Percentiles rank a stretch among this genome's conserved stretches.
phyloP scores from a whole-genome alignment of 2,329 filamentous ascomycete species.

The Ascochyta pisi region DNA sequence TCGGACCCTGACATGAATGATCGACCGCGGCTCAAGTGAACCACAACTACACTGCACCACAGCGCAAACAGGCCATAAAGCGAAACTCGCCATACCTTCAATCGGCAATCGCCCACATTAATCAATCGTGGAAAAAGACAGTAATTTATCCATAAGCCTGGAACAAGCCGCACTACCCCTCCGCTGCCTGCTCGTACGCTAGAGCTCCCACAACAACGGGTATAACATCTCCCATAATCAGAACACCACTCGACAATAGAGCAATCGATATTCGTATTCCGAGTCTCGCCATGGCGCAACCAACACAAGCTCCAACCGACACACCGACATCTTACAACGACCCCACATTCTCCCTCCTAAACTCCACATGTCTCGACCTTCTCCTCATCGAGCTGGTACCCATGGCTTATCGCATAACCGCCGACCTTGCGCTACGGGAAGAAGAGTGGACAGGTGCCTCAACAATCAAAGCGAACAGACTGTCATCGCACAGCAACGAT shows the following conservation, averaged over 20 bases:
- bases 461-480: constrained; percentile 22
- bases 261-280: not conserved
- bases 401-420: constrained; percentile 84
- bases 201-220: not conserved
- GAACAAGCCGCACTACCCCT: not conserved
- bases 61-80: not conserved
- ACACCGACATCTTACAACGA: constrained; percentile 61
- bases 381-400: constrained; percentile 96
- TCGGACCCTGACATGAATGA: constrained; percentile 16
- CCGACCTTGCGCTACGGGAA: constrained; percentile 67
- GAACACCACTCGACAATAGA: too few relatives aligned
- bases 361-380: constrained; percentile 87
- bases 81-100: not conserved
- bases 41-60: not conserved
- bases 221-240: too few relatives aligned
- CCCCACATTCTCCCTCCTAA: constrained; percentile 77
- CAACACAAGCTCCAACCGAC: constrained; percentile 22
- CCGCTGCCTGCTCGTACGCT: not conserved
- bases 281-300: constrained; percentile 22
- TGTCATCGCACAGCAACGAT: constrained; percentile 32
- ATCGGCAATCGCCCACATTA: not conserved
- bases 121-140: not conserved
- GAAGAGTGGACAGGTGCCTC: constrained; percentile 47
- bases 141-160: not conserved
- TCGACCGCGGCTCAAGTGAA: constrained; percentile 14